Conservation (phyloP, 2,329 filamentous ascomycete species). For the Pleochaeta shiraiana region DNA sequence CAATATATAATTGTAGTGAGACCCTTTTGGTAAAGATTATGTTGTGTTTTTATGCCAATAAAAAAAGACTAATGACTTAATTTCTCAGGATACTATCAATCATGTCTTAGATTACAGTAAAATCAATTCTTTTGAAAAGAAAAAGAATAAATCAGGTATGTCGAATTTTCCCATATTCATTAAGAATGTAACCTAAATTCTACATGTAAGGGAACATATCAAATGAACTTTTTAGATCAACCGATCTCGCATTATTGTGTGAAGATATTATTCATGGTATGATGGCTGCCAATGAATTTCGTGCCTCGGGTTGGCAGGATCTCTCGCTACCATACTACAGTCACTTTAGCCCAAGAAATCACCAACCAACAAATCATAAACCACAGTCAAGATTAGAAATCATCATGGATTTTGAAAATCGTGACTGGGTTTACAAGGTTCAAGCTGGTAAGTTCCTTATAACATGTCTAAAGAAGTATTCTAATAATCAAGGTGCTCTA, state of each 20-base stretch:
- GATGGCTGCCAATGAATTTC: slow-evolving; percentile 14
- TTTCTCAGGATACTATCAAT: slow-evolving; percentile 25
- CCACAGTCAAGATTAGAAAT: slow-evolving; percentile 8
- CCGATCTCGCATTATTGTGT: slow-evolving; percentile 15
- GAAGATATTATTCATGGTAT: slow-evolving; percentile 16
- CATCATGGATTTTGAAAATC: slow-evolving; percentile 14
- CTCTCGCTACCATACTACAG: not conserved
- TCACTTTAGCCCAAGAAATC: not conserved
- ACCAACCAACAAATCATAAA: not conserved
- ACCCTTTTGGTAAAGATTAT: slow-evolving; percentile 23
- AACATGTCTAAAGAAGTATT: not conserved
- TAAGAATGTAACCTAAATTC: not conserved
- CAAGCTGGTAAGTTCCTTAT: slow-evolving; percentile 10
- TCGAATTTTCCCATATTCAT: not conserved
- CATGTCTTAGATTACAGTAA: slow-evolving; percentile 32
- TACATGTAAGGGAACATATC: slow-evolving; percentile 10
- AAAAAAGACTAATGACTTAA: not conserved
- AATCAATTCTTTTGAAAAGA: slow-evolving; percentile 23
- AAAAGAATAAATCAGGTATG: slow-evolving; percentile 10
- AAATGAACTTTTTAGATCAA: slow-evolving; percentile 13
- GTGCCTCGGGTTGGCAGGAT: slow-evolving; percentile 5
- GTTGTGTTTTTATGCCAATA: not conserved
- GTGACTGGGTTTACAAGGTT: slow-evolving; percentile 15
- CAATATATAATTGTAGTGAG: slow-evolving; percentile 28
- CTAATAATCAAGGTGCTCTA: slow-evolving; percentile 8